Conservation (phyloP, 768 basidiomycete genomes). For the Hericium rajendrae region DNA sequence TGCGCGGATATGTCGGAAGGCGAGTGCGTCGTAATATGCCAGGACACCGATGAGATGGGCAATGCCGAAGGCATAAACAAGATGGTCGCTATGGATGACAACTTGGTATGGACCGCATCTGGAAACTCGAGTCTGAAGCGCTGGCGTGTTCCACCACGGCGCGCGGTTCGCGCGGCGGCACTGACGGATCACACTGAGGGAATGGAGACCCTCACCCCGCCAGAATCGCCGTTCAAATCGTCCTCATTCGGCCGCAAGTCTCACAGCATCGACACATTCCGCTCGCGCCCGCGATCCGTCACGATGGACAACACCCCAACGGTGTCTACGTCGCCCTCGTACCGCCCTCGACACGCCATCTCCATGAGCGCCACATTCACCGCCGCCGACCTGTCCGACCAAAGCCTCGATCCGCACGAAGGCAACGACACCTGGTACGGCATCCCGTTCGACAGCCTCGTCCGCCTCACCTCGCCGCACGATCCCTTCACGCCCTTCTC, state of each 20-base stretch:
- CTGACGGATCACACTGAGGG: constrained; percentile 9
- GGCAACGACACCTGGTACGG: constrained; percentile 37
- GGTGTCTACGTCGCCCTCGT: constrained; percentile 10
- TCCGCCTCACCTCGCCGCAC: constrained; percentile 56
- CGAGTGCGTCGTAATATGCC: constrained; percentile 65
- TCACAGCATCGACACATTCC: constrained; percentile 8
- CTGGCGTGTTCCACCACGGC: constrained; percentile 62
- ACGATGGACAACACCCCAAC: constrained; percentile 9
- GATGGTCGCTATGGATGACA: constrained; percentile 75
- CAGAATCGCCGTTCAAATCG: constrained; percentile 5
- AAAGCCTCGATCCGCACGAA: constrained; percentile 14
- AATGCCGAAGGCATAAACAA: constrained; percentile 67
- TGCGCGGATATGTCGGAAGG: constrained; percentile 78
- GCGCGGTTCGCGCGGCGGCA: constrained; percentile 24
- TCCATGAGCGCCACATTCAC: constrained; percentile 10
- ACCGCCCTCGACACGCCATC: constrained; percentile 16
- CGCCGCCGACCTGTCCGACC: background rate
- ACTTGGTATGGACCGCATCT: constrained; percentile 83
- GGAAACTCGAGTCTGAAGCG: constrained; percentile 73
- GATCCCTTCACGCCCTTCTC: constrained; percentile 41
- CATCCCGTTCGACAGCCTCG: constrained; percentile 62
- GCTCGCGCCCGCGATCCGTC: constrained; percentile 6
- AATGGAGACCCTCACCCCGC: constrained; percentile 3
- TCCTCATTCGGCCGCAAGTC: constrained; percentile 3
- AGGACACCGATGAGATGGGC: constrained; percentile 19